Conservation (phyloP, 805 yeast species). For the Candida vartiovaarae region DNA sequence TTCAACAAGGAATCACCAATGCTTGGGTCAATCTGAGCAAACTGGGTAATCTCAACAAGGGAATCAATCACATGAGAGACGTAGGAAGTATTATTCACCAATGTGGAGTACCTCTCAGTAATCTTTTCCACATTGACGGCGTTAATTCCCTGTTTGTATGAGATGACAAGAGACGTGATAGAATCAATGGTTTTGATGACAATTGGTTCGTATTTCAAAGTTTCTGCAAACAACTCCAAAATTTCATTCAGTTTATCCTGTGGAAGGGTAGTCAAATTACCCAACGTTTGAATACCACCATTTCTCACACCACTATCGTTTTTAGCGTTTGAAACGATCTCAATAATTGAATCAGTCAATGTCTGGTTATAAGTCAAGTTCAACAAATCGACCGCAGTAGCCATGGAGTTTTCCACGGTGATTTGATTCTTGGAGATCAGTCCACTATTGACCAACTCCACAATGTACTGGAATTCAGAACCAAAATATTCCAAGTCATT, state of each 20-base stretch:
- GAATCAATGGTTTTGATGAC: constrained; percentile 26
- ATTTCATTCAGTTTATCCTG: constrained; percentile 17
- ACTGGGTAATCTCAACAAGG: constrained; percentile 14
- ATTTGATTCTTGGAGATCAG: constrained; percentile 30
- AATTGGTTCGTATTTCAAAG: constrained; percentile 30
- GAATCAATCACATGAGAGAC: constrained; percentile 18
- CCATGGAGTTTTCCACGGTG: constrained; percentile 28
- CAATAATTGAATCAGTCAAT: constrained; percentile 24
- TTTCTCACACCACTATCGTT: constrained; percentile 32
- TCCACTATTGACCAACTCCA: constrained; percentile 25
- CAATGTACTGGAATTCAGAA: constrained; percentile 21
- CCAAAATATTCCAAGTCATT: constrained; percentile 29
- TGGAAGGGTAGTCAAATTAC: constrained; percentile 23
- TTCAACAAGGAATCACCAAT: constrained; percentile 14
- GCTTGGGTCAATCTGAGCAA: constrained; percentile 14
- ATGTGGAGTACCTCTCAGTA: constrained; percentile 7
- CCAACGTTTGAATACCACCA: constrained; percentile 27
- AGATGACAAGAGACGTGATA: constrained; percentile 19
- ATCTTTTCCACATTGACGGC: constrained; percentile 7
- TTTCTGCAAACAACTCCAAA: constrained; percentile 26
- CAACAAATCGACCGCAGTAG: constrained; percentile 23
- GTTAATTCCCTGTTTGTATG: constrained; percentile 9
- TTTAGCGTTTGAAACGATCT: constrained; percentile 27
- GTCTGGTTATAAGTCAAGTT: constrained; percentile 19
- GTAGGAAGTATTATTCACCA: constrained; percentile 9